These are phyloP conservation scores for Elsinoe ampelina DNA, from an alignment of 2,329 filamentous ascomycete genomes.

Conservation along the genomic window DNA sequence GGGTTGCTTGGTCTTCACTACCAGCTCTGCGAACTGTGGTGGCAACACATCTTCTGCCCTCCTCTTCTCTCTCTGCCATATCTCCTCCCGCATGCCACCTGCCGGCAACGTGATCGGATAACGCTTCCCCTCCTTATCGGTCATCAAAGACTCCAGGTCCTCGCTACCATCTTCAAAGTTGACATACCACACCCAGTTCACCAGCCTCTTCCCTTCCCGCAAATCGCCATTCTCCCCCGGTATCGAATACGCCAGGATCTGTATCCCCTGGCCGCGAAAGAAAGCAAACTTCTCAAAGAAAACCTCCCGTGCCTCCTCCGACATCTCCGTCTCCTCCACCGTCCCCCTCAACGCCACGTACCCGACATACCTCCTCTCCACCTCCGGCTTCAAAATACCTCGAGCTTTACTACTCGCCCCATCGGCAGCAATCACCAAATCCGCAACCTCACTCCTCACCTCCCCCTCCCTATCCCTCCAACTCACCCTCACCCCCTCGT, in stretches of 20 bases:
- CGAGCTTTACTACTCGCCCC: slow-evolving; percentile 27
- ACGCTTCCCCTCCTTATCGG: slow-evolving; percentile 32
- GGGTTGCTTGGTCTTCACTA: slow-evolving; percentile 32
- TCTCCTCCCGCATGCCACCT: slow-evolving; percentile 30
- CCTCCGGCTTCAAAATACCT: slow-evolving; percentile 20
- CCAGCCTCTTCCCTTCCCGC: slow-evolving; percentile 31
- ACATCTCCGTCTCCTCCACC: slow-evolving; percentile 27
- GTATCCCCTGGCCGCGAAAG: slow-evolving; percentile 30
- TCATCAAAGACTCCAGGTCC: slow-evolving; percentile 36
- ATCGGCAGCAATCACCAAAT: slow-evolving; percentile 38
- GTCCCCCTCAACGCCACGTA: slow-evolving; percentile 28
- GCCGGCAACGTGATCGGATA: slow-evolving; percentile 38
- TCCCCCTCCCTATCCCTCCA: slow-evolving; percentile 22
- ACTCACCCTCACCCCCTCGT: slow-evolving; percentile 19
- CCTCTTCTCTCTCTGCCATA: slow-evolving; percentile 32
- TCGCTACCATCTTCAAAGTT: slow-evolving; percentile 32
- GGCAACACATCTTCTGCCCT: slow-evolving; percentile 28
- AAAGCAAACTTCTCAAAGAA: slow-evolving; percentile 35
- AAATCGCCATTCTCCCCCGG: slow-evolving; percentile 35
- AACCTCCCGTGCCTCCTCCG: slow-evolving; percentile 22
- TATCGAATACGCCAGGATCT: slow-evolving; percentile 38
- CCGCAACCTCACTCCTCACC: slow-evolving; percentile 20
- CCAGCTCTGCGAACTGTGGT: slow-evolving; percentile 35
- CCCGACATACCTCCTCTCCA: slow-evolving; percentile 25
- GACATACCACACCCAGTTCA: slow-evolving; percentile 43